Evolutionary conservation across 306 rosid species (phyloP).

Genomic region (Cyclanthera cordifolia): DNA sequence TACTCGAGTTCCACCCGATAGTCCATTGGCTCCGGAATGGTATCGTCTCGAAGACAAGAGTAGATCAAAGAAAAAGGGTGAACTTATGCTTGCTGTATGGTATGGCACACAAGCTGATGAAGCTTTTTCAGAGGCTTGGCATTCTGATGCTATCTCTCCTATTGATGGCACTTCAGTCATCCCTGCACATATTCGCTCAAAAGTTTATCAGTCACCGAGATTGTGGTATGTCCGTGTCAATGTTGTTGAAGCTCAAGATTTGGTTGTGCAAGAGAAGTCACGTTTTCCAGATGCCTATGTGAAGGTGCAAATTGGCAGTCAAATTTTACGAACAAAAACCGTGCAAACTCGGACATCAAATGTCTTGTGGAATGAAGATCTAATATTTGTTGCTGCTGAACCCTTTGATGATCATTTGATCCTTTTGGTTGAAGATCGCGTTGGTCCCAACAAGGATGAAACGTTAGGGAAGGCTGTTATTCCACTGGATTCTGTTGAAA

Average conservation of each 20-base stretch:
- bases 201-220: constrained; percentile 77
- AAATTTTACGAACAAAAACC: constrained; percentile 38
- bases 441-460: constrained; percentile 67
- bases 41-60: constrained; percentile 51
- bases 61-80: constrained; percentile 56
- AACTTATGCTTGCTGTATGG: constrained; percentile 97
- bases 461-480: constrained; percentile 46
- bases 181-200: constrained; percentile 45
- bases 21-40: constrained; percentile 98
- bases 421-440: constrained; percentile 56
- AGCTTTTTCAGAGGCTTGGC: constrained; percentile 95
- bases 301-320: constrained; percentile 67
- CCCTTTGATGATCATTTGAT: constrained; percentile 74
- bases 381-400: constrained; percentile 69
- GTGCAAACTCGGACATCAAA: constrained; percentile 37
- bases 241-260: constrained; percentile 78
- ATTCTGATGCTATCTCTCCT: constrained; percentile 69
- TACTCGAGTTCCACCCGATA: constrained; percentile 61
- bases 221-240: constrained; percentile 70
- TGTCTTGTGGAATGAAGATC: constrained; percentile 61
- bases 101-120: constrained; percentile 93
- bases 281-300: constrained; percentile 51
- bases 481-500: constrained; percentile 36
- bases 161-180: constrained; percentile 27
- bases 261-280: constrained; percentile 52